A percentile compares a stretch with the other conserved stretches of the same genome.
Evolutionary conservation across 1,284 basidiomycete species (phyloP).

Genomic region (Coniferiporia sulphurascens): DNA sequence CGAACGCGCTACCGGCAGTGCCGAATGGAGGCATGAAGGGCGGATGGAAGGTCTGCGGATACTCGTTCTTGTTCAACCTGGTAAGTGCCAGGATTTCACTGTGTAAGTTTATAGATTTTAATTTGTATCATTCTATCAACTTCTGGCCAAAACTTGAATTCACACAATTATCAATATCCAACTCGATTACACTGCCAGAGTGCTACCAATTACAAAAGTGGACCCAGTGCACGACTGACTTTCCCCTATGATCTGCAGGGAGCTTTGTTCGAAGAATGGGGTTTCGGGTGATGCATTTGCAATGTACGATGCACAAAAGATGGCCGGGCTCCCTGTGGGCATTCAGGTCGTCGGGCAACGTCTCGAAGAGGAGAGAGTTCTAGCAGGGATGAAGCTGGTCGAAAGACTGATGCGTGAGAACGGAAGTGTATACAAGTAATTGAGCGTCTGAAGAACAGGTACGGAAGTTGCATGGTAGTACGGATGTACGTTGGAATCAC

Average conservation of each 20-base stretch:
- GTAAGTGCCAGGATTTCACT: too few species aligned
- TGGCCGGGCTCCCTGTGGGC: too few species aligned
- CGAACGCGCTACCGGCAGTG: too few species aligned
- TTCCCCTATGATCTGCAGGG: conserved; percentile 4
- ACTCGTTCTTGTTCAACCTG: too few species aligned
- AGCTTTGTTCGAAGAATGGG: conserved; percentile 28
- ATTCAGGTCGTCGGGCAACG: too few species aligned
- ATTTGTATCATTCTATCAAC: not conserved
- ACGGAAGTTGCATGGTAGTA: too few species aligned
- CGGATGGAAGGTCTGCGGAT: too few species aligned
- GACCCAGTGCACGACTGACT: conserved; percentile 40
- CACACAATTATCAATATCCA: conserved; percentile 25
- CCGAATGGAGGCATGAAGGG: too few species aligned
- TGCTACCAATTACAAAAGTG: conserved; percentile 61
- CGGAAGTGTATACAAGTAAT: not conserved
- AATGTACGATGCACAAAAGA: too few species aligned
- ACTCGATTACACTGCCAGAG: conserved; percentile 54
- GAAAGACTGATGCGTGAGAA: conserved; percentile 17
- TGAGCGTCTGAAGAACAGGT: not conserved
- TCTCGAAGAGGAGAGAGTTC: too few species aligned
- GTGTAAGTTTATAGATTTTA: too few species aligned
- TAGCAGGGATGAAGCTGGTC: conserved; percentile 43
- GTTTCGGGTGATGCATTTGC: conserved; percentile 36
- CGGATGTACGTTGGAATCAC: too few species aligned
- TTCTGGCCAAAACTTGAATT: not conserved